These are phyloP conservation scores for Chytridium lagenaria DNA, from an alignment of 371 early-diverging fungal genomes.

Conservation along the genomic window DNA sequence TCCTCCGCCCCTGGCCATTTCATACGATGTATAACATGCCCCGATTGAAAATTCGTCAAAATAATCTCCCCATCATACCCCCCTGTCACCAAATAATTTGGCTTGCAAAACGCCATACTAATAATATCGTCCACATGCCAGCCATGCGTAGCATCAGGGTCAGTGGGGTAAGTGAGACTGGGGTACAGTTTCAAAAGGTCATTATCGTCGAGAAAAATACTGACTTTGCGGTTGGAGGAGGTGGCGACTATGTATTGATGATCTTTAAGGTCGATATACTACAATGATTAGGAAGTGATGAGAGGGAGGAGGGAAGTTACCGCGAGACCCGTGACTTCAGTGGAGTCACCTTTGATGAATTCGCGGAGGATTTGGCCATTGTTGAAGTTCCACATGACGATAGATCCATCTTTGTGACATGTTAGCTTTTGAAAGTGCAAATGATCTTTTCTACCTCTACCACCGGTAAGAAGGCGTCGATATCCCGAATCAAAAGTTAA, in stretches of 20 bases:
- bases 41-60: constrained; percentile 46
- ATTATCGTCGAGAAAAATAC: constrained; percentile 48
- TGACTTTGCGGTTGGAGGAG: constrained; percentile 52
- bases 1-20: constrained; percentile 34
- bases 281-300: too few relatives aligned
- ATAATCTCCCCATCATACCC: constrained; percentile 58
- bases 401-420: constrained; percentile 49
- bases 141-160: constrained; percentile 18
- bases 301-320: too few relatives aligned
- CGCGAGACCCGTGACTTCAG: constrained; percentile 54
- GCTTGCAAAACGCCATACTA: constrained; percentile 49
- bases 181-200: constrained; percentile 38
- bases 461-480: constrained; percentile 55
- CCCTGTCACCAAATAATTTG: constrained; percentile 49
- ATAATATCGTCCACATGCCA: constrained; percentile 57
- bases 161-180: constrained; percentile 37
- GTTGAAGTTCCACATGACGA: constrained; percentile 59
- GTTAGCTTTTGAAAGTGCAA: background rate
- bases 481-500: constrained; percentile 50
- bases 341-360: constrained; percentile 48
- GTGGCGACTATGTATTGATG: constrained; percentile 49
- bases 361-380: constrained; percentile 59
- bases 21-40: constrained; percentile 48
- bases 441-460: constrained; percentile 35
- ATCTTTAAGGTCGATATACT: constrained; percentile 53